These are phyloP conservation scores for Alternaria novae-zelandiae DNA, from an alignment of 2,329 filamentous ascomycete genomes.

Conservation along the genomic window DNA sequence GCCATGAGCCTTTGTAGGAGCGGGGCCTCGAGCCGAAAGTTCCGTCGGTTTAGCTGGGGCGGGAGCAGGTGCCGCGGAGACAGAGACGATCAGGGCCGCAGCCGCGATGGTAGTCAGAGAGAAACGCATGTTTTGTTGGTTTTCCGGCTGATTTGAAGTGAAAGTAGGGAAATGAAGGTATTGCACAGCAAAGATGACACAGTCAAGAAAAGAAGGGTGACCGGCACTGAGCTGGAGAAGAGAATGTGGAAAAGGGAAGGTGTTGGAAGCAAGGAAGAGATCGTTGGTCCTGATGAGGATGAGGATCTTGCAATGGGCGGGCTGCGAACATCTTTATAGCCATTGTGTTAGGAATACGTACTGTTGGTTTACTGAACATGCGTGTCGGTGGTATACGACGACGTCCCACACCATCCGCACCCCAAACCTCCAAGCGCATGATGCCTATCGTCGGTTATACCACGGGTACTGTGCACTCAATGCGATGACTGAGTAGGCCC, in stretches of 20 bases:
- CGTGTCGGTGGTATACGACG: not conserved
- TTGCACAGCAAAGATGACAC: constrained; percentile 31
- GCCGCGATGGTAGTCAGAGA: constrained; percentile 27
- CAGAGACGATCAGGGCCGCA: constrained; percentile 25
- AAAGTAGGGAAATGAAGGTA: not conserved
- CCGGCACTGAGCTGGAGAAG: constrained; percentile 11
- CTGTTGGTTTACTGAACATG: not conserved
- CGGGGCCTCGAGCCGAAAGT: not conserved
- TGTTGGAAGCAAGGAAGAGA: constrained; percentile 7
- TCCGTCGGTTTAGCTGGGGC: not conserved
- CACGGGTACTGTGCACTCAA: not conserved
- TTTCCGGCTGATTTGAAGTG: not conserved
- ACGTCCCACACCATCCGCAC: not conserved
- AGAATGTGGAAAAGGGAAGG: constrained; percentile 12
- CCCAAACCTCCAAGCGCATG: constrained; percentile 14
- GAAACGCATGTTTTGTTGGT: constrained; percentile 28
- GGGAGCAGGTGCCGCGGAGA: constrained; percentile 23
- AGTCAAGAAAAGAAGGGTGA: constrained; percentile 9
- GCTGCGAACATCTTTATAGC: constrained; percentile 15
- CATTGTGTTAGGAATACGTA: not conserved
- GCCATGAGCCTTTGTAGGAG: not conserved
- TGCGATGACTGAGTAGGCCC: not conserved
- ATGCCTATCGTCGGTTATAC: not conserved
- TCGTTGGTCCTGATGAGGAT: constrained; percentile 17
- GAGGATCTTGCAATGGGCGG: not conserved